A percentile compares a stretch with the other conserved stretches of the same genome.
phyloP scores from a whole-genome alignment of 306 rosid genomes.

The Prunus armeniaca region DNA sequence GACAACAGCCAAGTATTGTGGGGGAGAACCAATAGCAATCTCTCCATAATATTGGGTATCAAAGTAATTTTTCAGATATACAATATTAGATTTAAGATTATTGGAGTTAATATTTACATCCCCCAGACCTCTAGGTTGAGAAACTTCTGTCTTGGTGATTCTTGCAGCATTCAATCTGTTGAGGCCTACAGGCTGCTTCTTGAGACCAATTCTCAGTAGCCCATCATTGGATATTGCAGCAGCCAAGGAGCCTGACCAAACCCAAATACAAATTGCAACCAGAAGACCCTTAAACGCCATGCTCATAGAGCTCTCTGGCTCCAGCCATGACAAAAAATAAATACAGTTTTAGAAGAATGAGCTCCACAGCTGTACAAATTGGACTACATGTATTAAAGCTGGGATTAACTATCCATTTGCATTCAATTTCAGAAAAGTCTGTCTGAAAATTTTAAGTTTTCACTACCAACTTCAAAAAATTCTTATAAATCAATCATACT shows the following conservation, averaged over 20 bases:
- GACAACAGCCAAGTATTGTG: constrained; percentile 57
- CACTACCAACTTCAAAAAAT: background rate
- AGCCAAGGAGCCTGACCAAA: constrained; percentile 13
- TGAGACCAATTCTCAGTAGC: constrained; percentile 32
- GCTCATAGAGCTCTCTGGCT: constrained; percentile 2
- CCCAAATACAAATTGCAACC: constrained; percentile 24
- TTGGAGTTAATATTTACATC: background rate
- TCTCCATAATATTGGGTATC: constrained; percentile 75
- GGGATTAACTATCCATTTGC: background rate
- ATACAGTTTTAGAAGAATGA: background rate
- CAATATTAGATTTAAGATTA: constrained; percentile 14
- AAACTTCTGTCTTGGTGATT: constrained; percentile 5
- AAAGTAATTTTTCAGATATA: constrained; percentile 59
- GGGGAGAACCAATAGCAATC: constrained; percentile 73
- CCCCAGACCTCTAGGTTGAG: background rate
- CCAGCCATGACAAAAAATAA: background rate
- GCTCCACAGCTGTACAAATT: background rate
- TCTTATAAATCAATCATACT: no score
- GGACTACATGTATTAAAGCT: background rate
- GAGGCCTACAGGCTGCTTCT: constrained; percentile 35
- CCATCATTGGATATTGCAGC: constrained; percentile 26
- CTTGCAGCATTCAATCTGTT: constrained; percentile 31
- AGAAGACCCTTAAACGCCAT: constrained; percentile 25
- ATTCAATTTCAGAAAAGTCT: background rate
- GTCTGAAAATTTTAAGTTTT: background rate